Evolutionary conservation across 2,329 filamentous ascomycete species (phyloP).

Genomic region (Colletotrichum cereale): DNA sequence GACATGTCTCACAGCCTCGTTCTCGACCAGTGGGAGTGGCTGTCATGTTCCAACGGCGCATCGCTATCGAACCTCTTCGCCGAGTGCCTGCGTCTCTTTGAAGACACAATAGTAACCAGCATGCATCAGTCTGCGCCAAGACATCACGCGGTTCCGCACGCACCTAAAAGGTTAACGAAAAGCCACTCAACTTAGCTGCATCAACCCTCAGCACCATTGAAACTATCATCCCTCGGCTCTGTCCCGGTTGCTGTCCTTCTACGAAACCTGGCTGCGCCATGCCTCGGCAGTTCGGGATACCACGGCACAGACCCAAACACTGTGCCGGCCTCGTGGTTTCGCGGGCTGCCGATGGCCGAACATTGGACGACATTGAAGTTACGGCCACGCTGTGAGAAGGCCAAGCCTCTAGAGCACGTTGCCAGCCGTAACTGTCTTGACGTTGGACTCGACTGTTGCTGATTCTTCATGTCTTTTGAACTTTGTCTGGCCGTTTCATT

Average conservation of each 20-base stretch:
- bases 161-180: too few species aligned
- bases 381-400: not conserved
- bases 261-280: not conserved
- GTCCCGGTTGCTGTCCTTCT: not conserved
- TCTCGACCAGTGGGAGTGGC: not conserved
- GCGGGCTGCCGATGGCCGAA: slow-evolving; percentile 12
- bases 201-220: not conserved
- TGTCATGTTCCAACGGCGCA: slow-evolving; percentile 10
- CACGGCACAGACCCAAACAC: not conserved
- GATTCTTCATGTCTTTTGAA: too few species aligned
- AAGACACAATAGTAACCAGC: not conserved
- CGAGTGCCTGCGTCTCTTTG: not conserved
- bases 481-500: not conserved
- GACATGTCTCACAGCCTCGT: slow-evolving; percentile 23
- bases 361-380: slow-evolving; percentile 5
- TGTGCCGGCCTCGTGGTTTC: not conserved
- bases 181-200: not conserved
- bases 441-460: not conserved
- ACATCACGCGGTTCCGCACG: not conserved
- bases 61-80: slow-evolving; percentile 4
- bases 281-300: not conserved
- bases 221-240: not conserved
- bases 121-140: not conserved
- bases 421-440: not conserved
- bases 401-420: not conserved